Percentiles rank a stretch among this genome's conserved stretches.
These are phyloP conservation scores for Coprinellus aureogranulatus DNA, from an alignment of 768 basidiomycete genomes.

Conservation along the genomic window DNA sequence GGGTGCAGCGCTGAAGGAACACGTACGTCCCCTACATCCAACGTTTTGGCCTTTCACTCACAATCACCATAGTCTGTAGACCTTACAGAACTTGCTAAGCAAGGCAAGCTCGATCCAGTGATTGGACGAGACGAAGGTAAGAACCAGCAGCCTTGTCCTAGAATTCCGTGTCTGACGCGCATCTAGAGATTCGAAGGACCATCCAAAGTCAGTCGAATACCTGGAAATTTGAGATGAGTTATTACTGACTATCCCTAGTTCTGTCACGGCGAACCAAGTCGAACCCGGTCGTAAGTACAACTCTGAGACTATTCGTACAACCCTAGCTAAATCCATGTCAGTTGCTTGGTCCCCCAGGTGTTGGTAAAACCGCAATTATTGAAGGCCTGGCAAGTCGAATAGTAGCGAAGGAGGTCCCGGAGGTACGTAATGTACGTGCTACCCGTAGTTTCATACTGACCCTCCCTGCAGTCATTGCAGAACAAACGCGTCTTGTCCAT, in stretches of 20 bases:
- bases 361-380: constrained; percentile 90
- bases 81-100: constrained; percentile 76
- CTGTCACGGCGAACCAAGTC: constrained; percentile 87
- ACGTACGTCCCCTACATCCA: constrained; percentile 28
- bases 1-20: constrained; percentile 86
- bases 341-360: constrained; percentile 85
- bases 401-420: constrained; percentile 86
- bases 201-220: constrained; percentile 68
- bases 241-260: constrained; percentile 40
- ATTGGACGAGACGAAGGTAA: constrained; percentile 86
- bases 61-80: constrained; percentile 61
- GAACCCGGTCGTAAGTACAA: constrained; percentile 72
- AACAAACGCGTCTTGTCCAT: constrained; percentile 85
- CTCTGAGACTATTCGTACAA: not conserved
- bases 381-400: constrained; percentile 89
- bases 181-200: constrained; percentile 77
- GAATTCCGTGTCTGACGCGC: not conserved
- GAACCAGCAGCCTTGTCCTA: constrained; percentile 6
- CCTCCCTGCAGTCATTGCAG: constrained; percentile 62
- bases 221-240: not conserved
- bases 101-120: constrained; percentile 86
- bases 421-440: constrained; percentile 45
- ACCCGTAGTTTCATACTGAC: not conserved
- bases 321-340: constrained; percentile 19
- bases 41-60: not conserved